Percentiles rank a stretch among this genome's conserved stretches.
Conservation (phyloP, 2,329 filamentous ascomycete genomes). For the Colletotrichum trifolii region DNA sequence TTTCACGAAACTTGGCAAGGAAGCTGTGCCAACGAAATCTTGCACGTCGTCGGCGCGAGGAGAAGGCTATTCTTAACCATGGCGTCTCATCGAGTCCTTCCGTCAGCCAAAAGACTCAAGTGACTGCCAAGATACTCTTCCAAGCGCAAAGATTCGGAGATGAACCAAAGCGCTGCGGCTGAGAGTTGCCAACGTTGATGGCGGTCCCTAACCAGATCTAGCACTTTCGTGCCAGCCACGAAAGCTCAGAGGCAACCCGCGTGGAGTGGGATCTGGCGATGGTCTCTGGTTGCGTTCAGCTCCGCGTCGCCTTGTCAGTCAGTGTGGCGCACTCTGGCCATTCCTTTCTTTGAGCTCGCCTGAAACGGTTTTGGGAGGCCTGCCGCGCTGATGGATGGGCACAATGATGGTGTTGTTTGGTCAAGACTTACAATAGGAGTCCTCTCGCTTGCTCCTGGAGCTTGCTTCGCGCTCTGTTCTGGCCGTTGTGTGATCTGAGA, state of each 20-base stretch:
- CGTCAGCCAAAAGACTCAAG: background rate
- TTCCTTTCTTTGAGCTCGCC: background rate
- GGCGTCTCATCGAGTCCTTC: too few species aligned
- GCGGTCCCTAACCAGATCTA: background rate
- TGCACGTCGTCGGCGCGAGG: too few species aligned
- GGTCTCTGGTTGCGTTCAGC: conserved; percentile 6
- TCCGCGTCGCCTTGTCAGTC: background rate
- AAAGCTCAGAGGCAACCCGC: background rate
- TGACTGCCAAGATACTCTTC: conserved; percentile 12
- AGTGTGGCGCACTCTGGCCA: background rate
- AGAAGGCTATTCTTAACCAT: too few species aligned
- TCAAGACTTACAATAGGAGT: background rate
- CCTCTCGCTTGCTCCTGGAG: background rate
- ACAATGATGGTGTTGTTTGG: background rate
- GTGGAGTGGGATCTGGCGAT: background rate
- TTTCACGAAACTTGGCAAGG: too few species aligned
- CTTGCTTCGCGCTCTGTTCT: background rate
- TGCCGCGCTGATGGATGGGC: background rate
- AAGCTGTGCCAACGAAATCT: too few species aligned
- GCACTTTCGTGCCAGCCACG: conserved; percentile 7
- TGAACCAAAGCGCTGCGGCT: conserved; percentile 17
- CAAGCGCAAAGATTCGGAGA: conserved; percentile 12
- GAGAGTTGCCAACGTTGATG: conserved; percentile 12
- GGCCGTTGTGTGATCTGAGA: background rate
- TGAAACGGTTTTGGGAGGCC: background rate